These are phyloP conservation scores for Linum usitatissimum DNA, from an alignment of 345 rosid species.

Conservation along the genomic window DNA sequence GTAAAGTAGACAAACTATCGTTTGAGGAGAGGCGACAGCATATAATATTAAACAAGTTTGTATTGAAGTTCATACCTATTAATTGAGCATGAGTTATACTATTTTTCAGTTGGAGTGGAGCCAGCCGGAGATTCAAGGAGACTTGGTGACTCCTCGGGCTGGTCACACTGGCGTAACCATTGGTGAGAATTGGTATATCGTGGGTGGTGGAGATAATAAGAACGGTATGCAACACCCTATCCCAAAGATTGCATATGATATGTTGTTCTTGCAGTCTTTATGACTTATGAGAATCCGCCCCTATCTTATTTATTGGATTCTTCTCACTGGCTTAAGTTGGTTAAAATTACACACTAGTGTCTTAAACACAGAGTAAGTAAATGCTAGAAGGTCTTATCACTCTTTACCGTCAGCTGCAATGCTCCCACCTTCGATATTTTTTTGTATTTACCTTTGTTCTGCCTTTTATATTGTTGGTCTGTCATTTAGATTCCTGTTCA, in stretches of 20 bases:
- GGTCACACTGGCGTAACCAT: constrained; percentile 81
- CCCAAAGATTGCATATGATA: not conserved
- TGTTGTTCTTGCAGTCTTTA: not conserved
- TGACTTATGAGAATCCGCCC: constrained; percentile 1
- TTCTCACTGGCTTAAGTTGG: not conserved
- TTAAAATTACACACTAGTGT: too few relatives aligned
- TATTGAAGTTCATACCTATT: not conserved
- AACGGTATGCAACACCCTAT: constrained; percentile 39
- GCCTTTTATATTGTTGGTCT: too few relatives aligned
- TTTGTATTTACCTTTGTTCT: too few relatives aligned
- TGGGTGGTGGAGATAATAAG: constrained; percentile 94
- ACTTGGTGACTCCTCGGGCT: constrained; percentile 66
- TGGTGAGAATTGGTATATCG: constrained; percentile 80
- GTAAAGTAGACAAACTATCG: too few relatives aligned
- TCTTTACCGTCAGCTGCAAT: too few relatives aligned
- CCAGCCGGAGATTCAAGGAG: constrained; percentile 71
- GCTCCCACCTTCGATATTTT: too few relatives aligned
- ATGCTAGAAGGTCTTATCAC: not conserved
- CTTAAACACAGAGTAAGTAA: not conserved
- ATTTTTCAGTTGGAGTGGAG: constrained; percentile 89
- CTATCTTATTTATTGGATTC: not conserved
- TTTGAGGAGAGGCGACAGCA: not conserved
- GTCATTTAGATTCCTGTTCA: too few relatives aligned
- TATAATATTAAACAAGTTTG: not conserved
- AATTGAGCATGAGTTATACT: constrained; percentile 3